Base-by-base conservation (phyloP, 805 yeast genomes). In the Blastobotrys chiropterorum region DNA sequence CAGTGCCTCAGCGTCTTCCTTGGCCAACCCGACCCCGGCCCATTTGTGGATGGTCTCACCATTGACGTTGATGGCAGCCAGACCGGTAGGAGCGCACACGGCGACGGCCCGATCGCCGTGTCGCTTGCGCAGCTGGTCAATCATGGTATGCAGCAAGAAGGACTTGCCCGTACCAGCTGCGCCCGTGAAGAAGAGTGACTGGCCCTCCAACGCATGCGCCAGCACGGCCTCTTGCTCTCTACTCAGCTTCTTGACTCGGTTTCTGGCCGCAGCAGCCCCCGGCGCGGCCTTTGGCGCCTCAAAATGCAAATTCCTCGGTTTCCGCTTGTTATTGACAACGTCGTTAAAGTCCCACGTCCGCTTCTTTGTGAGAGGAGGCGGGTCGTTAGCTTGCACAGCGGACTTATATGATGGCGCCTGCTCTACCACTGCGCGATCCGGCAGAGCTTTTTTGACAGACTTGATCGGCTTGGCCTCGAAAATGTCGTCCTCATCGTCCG, bases 151-250 rank as follows among this genome's bases (percentile, higher is more conserved):
- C 50, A 92, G 71, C 17, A 94, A 71, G 5, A 89, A 82, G 2
- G 99, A 92, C 65, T 94, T 94, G 63, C 99, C 99, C 0, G 99
- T 94, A 62, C 99, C 99, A 0, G 99, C 99, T 30, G 97, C 88
- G 51, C 99, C 99, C 0, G 99, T 92, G 66, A 86, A 94, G 64
- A 94, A 94, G 11, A 94, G 70, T 53, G 83, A 86, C 13, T 73
- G 70, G 16, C 66, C 64, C 21, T 72, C 65, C 45, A 77, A 63
- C 0, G 81, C 92, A 43, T 84, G 67, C 7, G 80, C 77, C 4
- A 87, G 72, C 16, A 94, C 80, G 15, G 58, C 52, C 46, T 66
- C 62, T 62, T 82, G 87, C 61, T 81, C 84, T 4, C 57, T 50
- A 43, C 51, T 50, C 11, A 55, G 42, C 30, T 41, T 40, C 4